Percentiles rank a stretch among this genome's conserved stretches.
Conservation (phyloP, 2,329 filamentous ascomycete genomes). For the Bipolaris zeicola region DNA sequence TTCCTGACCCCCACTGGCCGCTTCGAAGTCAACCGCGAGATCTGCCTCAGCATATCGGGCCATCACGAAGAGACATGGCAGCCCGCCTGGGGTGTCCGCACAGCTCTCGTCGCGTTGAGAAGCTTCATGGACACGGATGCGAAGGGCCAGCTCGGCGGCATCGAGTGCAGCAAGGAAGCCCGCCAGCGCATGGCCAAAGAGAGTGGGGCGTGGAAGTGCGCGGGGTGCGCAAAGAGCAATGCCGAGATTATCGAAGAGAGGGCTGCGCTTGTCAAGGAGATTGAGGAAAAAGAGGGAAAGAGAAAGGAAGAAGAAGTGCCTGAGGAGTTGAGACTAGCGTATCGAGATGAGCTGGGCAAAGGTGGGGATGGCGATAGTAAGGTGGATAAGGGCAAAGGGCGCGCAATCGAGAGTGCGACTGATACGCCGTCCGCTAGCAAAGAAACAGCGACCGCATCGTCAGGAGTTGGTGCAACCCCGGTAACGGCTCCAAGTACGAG, state of each 20-base stretch:
- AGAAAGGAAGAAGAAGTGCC: slow-evolving; percentile 56
- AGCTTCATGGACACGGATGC: slow-evolving; percentile 94
- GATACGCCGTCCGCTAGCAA: background rate
- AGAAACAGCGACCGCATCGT: slow-evolving; percentile 8
- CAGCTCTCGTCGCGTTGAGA: slow-evolving; percentile 77
- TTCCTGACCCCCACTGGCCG: slow-evolving; percentile 90
- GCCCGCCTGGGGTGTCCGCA: slow-evolving; percentile 95
- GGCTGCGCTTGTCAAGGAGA: slow-evolving; percentile 61
- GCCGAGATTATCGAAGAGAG: slow-evolving; percentile 74
- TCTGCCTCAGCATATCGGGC: slow-evolving; percentile 90
- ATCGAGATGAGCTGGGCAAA: slow-evolving; percentile 71
- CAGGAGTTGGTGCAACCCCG: background rate
- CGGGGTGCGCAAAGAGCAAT: slow-evolving; percentile 72
- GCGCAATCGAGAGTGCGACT: slow-evolving; percentile 12
- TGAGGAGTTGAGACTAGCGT: slow-evolving; percentile 67
- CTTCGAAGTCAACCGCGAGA: slow-evolving; percentile 96
- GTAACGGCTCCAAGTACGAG: slow-evolving; percentile 4
- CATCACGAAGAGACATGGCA: slow-evolving; percentile 99
- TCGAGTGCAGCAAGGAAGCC: slow-evolving; percentile 72
- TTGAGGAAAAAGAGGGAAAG: slow-evolving; percentile 51
- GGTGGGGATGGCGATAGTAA: slow-evolving; percentile 22
- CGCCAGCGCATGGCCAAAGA: slow-evolving; percentile 71
- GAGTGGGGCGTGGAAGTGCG: slow-evolving; percentile 70
- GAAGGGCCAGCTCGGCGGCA: slow-evolving; percentile 84
- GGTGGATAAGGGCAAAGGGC: slow-evolving; percentile 31